Percentiles rank a stretch among this genome's conserved stretches.
Evolutionary conservation across 257 asterid species (phyloP).

Genomic region (Haberlea rhodopensis): DNA sequence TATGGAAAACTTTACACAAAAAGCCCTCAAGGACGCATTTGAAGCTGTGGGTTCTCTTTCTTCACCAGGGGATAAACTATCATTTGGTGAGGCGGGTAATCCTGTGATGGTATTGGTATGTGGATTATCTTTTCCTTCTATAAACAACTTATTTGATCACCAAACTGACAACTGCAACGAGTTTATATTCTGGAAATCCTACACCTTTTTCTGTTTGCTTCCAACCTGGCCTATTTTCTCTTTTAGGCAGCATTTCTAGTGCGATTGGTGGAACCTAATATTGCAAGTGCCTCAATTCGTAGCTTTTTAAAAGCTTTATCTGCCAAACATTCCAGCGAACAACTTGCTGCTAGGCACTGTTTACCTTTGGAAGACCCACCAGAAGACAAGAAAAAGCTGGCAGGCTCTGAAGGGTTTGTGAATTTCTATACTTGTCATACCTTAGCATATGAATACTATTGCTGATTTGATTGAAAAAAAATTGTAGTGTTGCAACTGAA

Average conservation of each 20-base stretch:
- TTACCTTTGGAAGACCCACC: constrained; percentile 89
- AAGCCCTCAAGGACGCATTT: constrained; percentile 89
- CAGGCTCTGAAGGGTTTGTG: constrained; percentile 56
- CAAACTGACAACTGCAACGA: constrained; percentile 12
- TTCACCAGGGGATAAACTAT: constrained; percentile 55
- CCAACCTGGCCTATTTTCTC: constrained; percentile 23
- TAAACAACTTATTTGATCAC: not conserved
- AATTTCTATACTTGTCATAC: constrained; percentile 21
- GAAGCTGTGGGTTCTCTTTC: constrained; percentile 73
- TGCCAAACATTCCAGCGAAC: constrained; percentile 58
- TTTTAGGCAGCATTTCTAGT: constrained; percentile 80
- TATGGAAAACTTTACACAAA: constrained; percentile 55
- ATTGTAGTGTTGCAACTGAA: constrained; percentile 59
- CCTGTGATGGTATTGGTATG: constrained; percentile 97
- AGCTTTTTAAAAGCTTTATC: constrained; percentile 64
- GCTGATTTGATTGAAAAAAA: constrained; percentile 30
- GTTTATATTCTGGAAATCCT: not conserved
- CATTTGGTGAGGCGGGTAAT: constrained; percentile 85
- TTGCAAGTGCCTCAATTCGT: constrained; percentile 69
- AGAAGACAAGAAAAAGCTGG: constrained; percentile 42
- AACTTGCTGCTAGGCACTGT: constrained; percentile 88
- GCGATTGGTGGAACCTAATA: constrained; percentile 78
- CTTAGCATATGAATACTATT: constrained; percentile 13
- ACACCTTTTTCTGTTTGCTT: constrained; percentile 21
- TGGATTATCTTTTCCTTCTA: constrained; percentile 21